These are phyloP conservation scores for Claviceps fusiformis DNA, from an alignment of 2,329 filamentous ascomycete genomes.

Conservation along the genomic window DNA sequence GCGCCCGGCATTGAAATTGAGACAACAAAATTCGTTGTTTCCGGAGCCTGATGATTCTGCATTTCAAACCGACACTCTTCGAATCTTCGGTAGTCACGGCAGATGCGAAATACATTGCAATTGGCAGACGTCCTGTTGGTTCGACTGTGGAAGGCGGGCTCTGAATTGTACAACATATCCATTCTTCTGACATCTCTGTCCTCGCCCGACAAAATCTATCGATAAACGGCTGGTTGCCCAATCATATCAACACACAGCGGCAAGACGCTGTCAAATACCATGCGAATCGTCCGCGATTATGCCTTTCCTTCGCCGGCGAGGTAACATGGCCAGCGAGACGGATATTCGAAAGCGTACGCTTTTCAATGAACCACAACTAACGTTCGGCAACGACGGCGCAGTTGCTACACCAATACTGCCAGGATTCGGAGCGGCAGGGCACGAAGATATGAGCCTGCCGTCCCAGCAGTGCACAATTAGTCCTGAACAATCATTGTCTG, in stretches of 20 bases:
- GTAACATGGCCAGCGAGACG: constrained; percentile 44
- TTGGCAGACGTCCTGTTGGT: not conserved
- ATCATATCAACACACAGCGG: not conserved
- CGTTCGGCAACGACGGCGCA: constrained; percentile 12
- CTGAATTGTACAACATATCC: not conserved
- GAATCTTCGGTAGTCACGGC: not conserved
- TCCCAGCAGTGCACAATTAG: constrained; percentile 12
- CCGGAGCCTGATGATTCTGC: not conserved
- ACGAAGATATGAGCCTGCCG: constrained; percentile 7
- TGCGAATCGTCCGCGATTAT: constrained; percentile 30
- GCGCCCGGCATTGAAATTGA: no score
- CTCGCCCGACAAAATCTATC: not conserved
- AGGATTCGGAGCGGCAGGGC: constrained; percentile 4
- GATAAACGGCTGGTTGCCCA: not conserved
- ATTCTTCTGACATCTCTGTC: not conserved
- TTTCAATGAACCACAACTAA: constrained; percentile 17
- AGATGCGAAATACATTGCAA: not conserved
- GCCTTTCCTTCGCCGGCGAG: constrained; percentile 49
- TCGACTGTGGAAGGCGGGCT: not conserved
- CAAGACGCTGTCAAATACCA: constrained; percentile 17
- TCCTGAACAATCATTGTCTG: constrained; percentile 8
- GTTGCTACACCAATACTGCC: constrained; percentile 6
- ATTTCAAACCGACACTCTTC: not conserved
- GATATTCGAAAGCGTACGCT: constrained; percentile 42
- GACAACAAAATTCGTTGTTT: not conserved